phyloP scores from a whole-genome alignment of 2,329 filamentous ascomycete species.

The Trematosphaeria pertusa region DNA sequence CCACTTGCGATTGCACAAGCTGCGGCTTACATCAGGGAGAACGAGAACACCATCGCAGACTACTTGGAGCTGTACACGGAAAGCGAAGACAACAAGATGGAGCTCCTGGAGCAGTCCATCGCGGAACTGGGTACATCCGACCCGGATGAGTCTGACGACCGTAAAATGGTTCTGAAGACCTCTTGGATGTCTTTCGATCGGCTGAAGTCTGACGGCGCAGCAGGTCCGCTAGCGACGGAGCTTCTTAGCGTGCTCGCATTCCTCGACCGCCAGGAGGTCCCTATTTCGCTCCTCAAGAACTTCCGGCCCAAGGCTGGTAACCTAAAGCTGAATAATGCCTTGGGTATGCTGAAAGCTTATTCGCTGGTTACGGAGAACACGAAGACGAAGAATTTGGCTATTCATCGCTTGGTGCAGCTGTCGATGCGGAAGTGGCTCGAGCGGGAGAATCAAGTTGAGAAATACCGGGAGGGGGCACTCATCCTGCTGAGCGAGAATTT shows the following conservation, averaged over 20 bases:
- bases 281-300: slow-evolving; percentile 4
- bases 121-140: slow-evolving; percentile 10
- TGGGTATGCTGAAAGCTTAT: slow-evolving; percentile 8
- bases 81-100: slow-evolving; percentile 11
- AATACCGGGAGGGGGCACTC: slow-evolving; percentile 11
- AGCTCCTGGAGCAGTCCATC: slow-evolving; percentile 12
- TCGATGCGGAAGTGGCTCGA: slow-evolving; percentile 17
- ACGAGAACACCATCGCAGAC: slow-evolving; percentile 10
- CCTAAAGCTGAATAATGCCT: slow-evolving; percentile 9
- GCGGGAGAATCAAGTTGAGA: background rate
- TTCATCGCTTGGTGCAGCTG: slow-evolving; percentile 19
- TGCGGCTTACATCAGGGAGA: slow-evolving; percentile 33
- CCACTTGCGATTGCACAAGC: slow-evolving; percentile 42
- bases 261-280: slow-evolving; percentile 18
- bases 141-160: background rate
- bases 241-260: slow-evolving; percentile 12
- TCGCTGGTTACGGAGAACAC: slow-evolving; percentile 13
- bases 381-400: slow-evolving; percentile 6
- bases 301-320: slow-evolving; percentile 11
- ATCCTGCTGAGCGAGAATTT: slow-evolving; percentile 8
- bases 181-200: slow-evolving; percentile 14
- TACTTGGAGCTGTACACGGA: slow-evolving; percentile 18
- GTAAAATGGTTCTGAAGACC: slow-evolving; percentile 13
- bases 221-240: slow-evolving; percentile 15
- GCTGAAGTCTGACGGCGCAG: slow-evolving; percentile 13